Evolutionary conservation across 257 asterid species (phyloP).

Genomic region (Linaria vulgaris): DNA sequence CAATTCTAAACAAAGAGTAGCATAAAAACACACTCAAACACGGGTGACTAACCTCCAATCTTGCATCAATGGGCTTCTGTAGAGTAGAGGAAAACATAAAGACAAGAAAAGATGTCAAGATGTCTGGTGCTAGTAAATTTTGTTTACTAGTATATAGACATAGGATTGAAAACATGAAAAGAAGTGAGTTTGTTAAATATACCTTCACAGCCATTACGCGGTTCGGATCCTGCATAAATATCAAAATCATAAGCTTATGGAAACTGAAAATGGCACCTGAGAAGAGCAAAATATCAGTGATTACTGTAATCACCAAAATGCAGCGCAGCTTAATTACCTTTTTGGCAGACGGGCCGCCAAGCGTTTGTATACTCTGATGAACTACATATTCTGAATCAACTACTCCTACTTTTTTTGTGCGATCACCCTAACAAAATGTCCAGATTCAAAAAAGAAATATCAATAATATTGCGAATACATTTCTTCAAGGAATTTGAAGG

Average conservation of each 20-base stretch:
- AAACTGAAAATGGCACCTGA: background rate
- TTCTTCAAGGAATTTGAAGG: background rate
- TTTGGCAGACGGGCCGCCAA: constrained; percentile 78
- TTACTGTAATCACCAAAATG: background rate
- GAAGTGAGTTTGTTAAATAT: constrained; percentile 11
- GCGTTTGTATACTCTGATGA: constrained; percentile 95
- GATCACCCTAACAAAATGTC: constrained; percentile 69
- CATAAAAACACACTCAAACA: background rate
- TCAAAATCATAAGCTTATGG: constrained; percentile 22
- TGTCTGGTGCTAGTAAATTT: constrained; percentile 10
- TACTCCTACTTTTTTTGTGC: constrained; percentile 84
- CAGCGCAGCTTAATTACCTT: constrained; percentile 38
- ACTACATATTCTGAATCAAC: constrained; percentile 89
- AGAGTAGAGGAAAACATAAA: background rate
- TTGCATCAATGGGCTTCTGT: constrained; percentile 69
- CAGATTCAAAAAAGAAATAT: constrained; percentile 8
- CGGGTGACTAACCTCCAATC: constrained; percentile 73
- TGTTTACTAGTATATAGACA: background rate
- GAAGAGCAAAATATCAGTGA: background rate
- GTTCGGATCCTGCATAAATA: constrained; percentile 41
- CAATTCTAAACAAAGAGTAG: background rate
- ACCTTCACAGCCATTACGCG: constrained; percentile 52
- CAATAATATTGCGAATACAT: too few species aligned
- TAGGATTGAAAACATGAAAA: background rate
- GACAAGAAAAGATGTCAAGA: constrained; percentile 18